These are phyloP conservation scores for Quercus gilva DNA, from an alignment of 306 rosid species.

Conservation along the genomic window DNA sequence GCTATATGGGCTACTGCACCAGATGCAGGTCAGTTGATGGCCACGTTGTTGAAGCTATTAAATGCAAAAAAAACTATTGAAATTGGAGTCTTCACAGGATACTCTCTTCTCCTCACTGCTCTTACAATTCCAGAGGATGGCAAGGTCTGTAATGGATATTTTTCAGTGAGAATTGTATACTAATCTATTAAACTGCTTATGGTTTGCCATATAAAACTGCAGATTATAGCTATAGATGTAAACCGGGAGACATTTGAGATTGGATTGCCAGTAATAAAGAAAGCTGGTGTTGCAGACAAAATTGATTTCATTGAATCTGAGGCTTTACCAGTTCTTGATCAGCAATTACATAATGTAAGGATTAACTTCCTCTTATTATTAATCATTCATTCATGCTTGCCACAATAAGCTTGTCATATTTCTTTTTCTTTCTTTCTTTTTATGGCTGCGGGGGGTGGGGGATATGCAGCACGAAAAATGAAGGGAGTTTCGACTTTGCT, in stretches of 20 bases:
- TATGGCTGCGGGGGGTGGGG: too few species aligned
- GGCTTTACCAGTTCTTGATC: conserved; percentile 54
- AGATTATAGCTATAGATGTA: conserved; percentile 61
- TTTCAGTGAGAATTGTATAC: neutral
- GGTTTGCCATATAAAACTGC: neutral
- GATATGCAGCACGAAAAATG: conserved; percentile 37
- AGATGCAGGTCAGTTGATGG: conserved; percentile 33
- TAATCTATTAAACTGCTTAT: neutral
- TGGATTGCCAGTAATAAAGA: conserved; percentile 54
- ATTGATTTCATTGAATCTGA: conserved; percentile 52
- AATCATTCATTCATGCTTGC: neutral
- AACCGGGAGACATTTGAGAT: conserved; percentile 44
- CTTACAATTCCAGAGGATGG: conserved; percentile 55
- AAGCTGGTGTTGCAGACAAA: conserved; percentile 68
- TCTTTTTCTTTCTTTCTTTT: neutral
- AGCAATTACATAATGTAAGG: conserved; percentile 46
- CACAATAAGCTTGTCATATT: neutral
- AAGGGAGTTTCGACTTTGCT: conserved; percentile 55
- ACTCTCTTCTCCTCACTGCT: conserved; percentile 74
- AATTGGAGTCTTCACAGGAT: conserved; percentile 62
- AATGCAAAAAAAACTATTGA: conserved; percentile 46
- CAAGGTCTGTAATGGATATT: conserved; percentile 28
- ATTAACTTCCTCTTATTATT: neutral
- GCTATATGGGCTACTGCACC: conserved; percentile 17
- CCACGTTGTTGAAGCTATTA: conserved; percentile 26